A percentile compares a stretch with the other conserved stretches of the same genome.
These are phyloP conservation scores for Gaertneriomyces semiglobifer DNA, from an alignment of 192 early-diverging fungal genomes.

Conservation along the genomic window DNA sequence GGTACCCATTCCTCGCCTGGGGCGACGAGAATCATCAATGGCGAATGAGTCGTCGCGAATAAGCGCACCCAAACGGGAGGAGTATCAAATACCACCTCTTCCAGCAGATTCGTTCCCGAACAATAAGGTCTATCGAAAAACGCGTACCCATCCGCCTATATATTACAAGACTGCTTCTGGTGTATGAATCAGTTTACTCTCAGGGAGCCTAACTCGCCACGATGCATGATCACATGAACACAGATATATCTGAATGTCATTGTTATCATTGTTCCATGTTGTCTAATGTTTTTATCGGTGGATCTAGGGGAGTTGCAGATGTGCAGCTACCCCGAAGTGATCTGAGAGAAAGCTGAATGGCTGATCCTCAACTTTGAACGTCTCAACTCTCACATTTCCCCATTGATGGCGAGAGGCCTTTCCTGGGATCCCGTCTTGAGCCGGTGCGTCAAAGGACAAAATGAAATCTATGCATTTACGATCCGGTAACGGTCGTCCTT, in stretches of 20 bases:
- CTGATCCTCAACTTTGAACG: conserved; percentile 22
- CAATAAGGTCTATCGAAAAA: conserved; percentile 1
- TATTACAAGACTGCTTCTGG: conserved; percentile 3
- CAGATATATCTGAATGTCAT: too few relatives aligned
- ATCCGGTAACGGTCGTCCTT: conserved; percentile 15
- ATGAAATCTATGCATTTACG: conserved; percentile 30
- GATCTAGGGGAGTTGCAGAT: background rate
- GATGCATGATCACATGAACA: too few relatives aligned
- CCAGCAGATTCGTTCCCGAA: conserved; percentile 3
- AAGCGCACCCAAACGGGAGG: background rate
- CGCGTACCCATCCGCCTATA: conserved; percentile 7
- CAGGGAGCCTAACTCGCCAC: too few relatives aligned
- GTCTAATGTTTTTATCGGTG: too few relatives aligned
- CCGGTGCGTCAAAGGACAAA: background rate
- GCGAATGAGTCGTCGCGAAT: background rate
- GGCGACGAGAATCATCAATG: background rate
- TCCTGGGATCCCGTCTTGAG: background rate
- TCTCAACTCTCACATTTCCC: conserved; percentile 21
- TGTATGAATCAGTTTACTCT: too few relatives aligned
- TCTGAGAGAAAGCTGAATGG: conserved; percentile 28
- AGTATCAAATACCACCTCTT: conserved; percentile 6
- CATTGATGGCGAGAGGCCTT: background rate
- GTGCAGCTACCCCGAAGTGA: conserved; percentile 27
- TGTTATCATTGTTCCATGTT: too few relatives aligned
- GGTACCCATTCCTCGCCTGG: background rate